Conservation (phyloP, 257 asterid genomes). For the Solanum acaule region DNA sequence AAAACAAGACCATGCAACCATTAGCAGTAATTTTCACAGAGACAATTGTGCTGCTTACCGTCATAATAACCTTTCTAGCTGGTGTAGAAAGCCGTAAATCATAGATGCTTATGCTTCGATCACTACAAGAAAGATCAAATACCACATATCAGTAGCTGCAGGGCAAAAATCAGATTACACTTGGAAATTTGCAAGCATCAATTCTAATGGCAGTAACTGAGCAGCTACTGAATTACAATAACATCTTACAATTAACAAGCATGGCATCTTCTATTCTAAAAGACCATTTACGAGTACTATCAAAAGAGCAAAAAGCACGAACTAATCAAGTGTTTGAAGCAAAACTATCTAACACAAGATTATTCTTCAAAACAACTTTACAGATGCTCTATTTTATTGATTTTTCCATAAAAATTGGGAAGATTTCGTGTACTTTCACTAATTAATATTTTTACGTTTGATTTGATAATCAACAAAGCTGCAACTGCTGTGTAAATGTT, state of each 20-base stretch:
- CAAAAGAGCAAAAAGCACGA: neutral
- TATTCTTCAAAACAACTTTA: neutral
- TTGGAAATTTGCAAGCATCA: neutral
- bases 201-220: neutral
- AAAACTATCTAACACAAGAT: too few species aligned
- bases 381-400: neutral
- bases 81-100: conserved; percentile 78
- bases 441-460: neutral
- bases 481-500: neutral
- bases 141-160: neutral
- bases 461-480: neutral
- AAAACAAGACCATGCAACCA: neutral
- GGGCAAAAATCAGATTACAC: neutral
- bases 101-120: conserved; percentile 79
- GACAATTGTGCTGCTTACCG: conserved; percentile 24
- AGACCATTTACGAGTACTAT: neutral
- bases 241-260: too few species aligned
- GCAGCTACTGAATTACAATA: neutral
- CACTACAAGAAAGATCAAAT: conserved; percentile 41
- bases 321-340: neutral
- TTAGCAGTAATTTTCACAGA: neutral
- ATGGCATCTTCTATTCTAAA: neutral
- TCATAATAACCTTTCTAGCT: conserved; percentile 71
- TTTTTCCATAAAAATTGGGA: neutral
- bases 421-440: neutral